Conservation (phyloP, 345 rosid genomes). For the Arabidopsis arenosa region DNA sequence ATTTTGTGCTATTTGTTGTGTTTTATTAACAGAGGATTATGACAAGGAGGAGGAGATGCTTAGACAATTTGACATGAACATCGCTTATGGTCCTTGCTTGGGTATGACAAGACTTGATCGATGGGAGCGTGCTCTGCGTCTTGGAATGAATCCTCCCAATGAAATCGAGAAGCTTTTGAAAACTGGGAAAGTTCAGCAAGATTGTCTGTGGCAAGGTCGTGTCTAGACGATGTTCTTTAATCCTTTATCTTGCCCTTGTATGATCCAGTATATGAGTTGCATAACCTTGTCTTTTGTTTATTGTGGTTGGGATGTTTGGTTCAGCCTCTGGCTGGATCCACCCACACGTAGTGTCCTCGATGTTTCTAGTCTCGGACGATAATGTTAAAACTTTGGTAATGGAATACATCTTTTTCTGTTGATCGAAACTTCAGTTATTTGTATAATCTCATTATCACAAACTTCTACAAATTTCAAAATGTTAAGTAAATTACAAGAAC, state of each 20-base stretch:
- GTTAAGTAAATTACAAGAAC: neutral
- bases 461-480: neutral
- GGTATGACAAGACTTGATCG: constrained; percentile 73
- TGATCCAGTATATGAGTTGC: constrained; percentile 15
- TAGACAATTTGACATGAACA: constrained; percentile 84
- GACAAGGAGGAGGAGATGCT: constrained; percentile 56
- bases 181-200: constrained; percentile 49
- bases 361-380: constrained; percentile 8
- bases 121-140: constrained; percentile 77
- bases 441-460: neutral
- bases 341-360: neutral
- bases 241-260: constrained; percentile 28
- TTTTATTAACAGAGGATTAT: constrained; percentile 50
- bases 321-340: constrained; percentile 40
- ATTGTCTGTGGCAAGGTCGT: constrained; percentile 75
- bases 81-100: constrained; percentile 80
- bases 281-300: constrained; percentile 8
- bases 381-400: constrained; percentile 32
- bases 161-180: constrained; percentile 60
- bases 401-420: constrained; percentile 28
- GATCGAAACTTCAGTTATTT: neutral
- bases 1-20: constrained; percentile 1
- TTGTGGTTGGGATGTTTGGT: constrained; percentile 15
- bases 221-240: constrained; percentile 42
- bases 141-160: constrained; percentile 70